These are phyloP conservation scores for Mycena galericulata DNA, from an alignment of 768 basidiomycete genomes.

Conservation along the genomic window DNA sequence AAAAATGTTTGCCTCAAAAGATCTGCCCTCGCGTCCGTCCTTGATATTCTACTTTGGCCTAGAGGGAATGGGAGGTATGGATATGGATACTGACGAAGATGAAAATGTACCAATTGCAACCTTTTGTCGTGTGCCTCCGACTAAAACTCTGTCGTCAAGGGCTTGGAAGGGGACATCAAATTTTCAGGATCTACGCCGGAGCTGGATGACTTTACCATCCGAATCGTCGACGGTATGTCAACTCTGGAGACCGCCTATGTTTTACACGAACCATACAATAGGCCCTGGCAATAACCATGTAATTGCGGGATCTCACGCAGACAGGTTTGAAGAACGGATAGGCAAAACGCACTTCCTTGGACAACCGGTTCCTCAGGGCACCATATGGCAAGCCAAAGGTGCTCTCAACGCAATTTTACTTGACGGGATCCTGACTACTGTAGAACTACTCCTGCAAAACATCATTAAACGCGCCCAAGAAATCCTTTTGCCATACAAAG, in stretches of 20 bases:
- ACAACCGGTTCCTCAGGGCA: constrained; percentile 66
- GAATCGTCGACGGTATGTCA: constrained; percentile 77
- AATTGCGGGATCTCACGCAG: constrained; percentile 65
- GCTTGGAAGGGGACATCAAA: constrained; percentile 75
- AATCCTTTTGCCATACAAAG: constrained; percentile 66
- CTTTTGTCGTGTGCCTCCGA: neutral
- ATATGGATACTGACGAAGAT: constrained; percentile 82
- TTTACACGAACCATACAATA: constrained; percentile 42
- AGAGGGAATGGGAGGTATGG: constrained; percentile 87
- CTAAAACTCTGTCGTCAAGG: constrained; percentile 58
- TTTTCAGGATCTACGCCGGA: constrained; percentile 82
- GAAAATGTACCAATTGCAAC: constrained; percentile 66
- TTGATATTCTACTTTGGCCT: constrained; percentile 89
- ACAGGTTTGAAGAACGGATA: constrained; percentile 68
- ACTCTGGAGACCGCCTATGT: neutral
- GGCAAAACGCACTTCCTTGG: constrained; percentile 82
- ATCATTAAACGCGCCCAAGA: constrained; percentile 70
- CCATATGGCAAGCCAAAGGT: constrained; percentile 92
- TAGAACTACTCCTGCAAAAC: constrained; percentile 74
- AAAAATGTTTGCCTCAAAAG: constrained; percentile 38
- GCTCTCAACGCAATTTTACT: constrained; percentile 13
- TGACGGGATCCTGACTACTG: constrained; percentile 4
- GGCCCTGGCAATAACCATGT: constrained; percentile 70
- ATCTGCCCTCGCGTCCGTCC: constrained; percentile 72
- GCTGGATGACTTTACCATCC: constrained; percentile 85